Evolutionary conservation across 805 yeast genomes (phyloP).

Genomic region (Zygosaccharomyces rouxii): DNA sequence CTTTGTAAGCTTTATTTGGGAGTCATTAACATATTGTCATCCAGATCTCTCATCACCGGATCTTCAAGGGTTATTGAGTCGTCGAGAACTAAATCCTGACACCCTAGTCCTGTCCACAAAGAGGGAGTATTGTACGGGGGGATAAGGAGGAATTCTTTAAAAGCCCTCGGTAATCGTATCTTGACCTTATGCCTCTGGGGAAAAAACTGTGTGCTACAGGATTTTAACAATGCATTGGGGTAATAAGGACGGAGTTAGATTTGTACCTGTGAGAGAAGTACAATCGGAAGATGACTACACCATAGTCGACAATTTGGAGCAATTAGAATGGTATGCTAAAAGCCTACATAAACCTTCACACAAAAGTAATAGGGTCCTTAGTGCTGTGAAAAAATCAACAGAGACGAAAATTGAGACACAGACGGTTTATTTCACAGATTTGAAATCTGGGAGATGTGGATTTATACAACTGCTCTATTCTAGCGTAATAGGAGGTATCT

Average conservation of each 20-base stretch:
- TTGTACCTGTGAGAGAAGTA: conserved; percentile 14
- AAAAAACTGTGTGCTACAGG: not conserved
- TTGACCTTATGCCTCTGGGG: not conserved
- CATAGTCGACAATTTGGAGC: conserved; percentile 13
- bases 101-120: conserved; percentile 2
- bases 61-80: not conserved
- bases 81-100: conserved; percentile 2
- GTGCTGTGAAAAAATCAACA: conserved; percentile 15
- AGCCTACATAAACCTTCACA: conserved; percentile 8
- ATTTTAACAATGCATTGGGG: conserved; percentile 7
- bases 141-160: not conserved
- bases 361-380: conserved; percentile 8
- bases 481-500: conserved; percentile 46
- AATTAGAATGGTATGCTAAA: conserved; percentile 14
- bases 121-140: not conserved
- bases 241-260: conserved; percentile 14
- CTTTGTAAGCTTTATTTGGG: too few species aligned
- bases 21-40: not conserved
- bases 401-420: conserved; percentile 51
- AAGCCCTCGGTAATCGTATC: not conserved
- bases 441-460: conserved; percentile 40
- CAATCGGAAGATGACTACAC: conserved; percentile 13
- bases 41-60: not conserved
- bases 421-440: conserved; percentile 50
- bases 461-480: conserved; percentile 53